Evolutionary conservation across 2,329 filamentous ascomycete genomes (phyloP), one percentile per base, ranked within the genome.

Genomic region (Colletotrichum shisoi): DNA sequence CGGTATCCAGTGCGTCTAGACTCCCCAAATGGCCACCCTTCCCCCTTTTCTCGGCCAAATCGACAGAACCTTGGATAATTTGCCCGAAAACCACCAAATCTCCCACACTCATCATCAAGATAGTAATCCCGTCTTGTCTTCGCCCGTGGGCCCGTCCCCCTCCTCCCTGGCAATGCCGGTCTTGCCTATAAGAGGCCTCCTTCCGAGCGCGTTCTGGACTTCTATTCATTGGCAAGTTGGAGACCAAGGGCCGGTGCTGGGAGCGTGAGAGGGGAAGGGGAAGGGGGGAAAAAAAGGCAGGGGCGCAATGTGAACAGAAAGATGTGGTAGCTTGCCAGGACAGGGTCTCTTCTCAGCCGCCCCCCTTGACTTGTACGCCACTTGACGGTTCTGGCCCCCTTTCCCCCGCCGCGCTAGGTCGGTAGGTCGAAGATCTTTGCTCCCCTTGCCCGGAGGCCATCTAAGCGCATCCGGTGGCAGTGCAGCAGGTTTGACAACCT

Each of bases 371-470:
- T 40, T 27, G 21, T 15, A 42, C 19, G 39, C 31, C 37, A 31
- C 54, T 31, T 4, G 19, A 19, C 48, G 46, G 15, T 45, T 64
- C 27, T 48, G 44, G 42, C 21, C 40, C 21, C 48, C 39, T 46
- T 49, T 63, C 64, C 60, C 64, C 24, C 53, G 60, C 53, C 64
- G 46, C 64, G 64, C 64, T 67, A 67, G 45, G 34, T 49, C 44
- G 49, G 49, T 51, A 62, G 62, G 34, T 37, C 53, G 64, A 58
- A 63, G 60, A 63, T 67, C 64, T 58, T 40, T 63, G 57, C 27
- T 61, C 57, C 12, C 42, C 6, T 62, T 52, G 34, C 31, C 52
- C 42, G 60, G 48, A 67, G 31, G 48, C 60, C 39, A 44, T 48
- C 53, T 48, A 42, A 58, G 53, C 34, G 48, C 48, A 48, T 24